Evolutionary conservation across 2,329 filamentous ascomycete species (phyloP).

Genomic region (Trichoderma pleuroti): DNA sequence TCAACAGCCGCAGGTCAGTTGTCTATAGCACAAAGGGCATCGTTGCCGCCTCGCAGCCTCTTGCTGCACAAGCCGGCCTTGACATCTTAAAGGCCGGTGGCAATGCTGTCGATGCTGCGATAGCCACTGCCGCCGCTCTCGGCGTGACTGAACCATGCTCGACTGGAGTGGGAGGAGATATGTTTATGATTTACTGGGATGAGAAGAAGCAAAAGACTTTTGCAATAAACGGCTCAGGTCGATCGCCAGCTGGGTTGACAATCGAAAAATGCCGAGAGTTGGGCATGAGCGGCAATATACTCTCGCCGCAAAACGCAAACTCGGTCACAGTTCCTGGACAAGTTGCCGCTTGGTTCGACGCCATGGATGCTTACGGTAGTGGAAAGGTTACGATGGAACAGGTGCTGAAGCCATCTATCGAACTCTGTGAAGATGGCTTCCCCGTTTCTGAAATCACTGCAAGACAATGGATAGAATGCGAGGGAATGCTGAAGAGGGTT

Average conservation of each 20-base stretch:
- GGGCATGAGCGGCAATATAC: background rate
- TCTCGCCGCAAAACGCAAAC: conserved; percentile 2
- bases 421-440: conserved; percentile 12
- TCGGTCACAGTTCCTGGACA: conserved; percentile 9
- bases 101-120: conserved; percentile 14
- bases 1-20: conserved; percentile 4
- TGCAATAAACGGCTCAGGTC: conserved; percentile 9
- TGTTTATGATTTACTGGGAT: conserved; percentile 14
- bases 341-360: conserved; percentile 11
- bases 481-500: background rate
- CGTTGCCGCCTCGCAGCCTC: conserved; percentile 3
- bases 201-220: conserved; percentile 1
- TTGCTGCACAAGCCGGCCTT: conserved; percentile 9
- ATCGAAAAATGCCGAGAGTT: conserved; percentile 8
- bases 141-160: conserved; percentile 14
- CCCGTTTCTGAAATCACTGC: conserved; percentile 5
- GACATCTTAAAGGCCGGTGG: conserved; percentile 14
- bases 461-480: conserved; percentile 12
- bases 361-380: background rate
- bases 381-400: conserved; percentile 6
- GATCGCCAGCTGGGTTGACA: background rate
- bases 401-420: background rate
- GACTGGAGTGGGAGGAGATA: conserved; percentile 10
- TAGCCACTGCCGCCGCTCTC: conserved; percentile 12
- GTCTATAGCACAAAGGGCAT: conserved; percentile 15